These are phyloP conservation scores for Kwoniella dendrophila DNA, from an alignment of 768 basidiomycete genomes.

Conservation along the genomic window DNA sequence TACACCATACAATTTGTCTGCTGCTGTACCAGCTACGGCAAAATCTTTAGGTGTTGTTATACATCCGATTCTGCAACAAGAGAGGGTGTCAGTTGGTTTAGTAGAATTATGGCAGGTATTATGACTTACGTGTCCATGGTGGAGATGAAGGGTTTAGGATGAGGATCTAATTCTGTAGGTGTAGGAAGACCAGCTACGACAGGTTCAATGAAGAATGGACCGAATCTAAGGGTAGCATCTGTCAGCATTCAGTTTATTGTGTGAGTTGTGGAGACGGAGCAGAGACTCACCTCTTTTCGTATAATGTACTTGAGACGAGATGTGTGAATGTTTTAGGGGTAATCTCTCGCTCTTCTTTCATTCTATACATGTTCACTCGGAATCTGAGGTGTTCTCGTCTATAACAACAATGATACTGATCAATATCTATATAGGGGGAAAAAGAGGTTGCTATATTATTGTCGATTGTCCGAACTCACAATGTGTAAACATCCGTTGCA, in stretches of 20 bases:
- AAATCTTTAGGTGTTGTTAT: constrained; percentile 69
- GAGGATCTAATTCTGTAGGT: constrained; percentile 59
- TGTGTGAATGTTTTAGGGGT: constrained; percentile 95
- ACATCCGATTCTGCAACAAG: constrained; percentile 54
- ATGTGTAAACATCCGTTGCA: constrained; percentile 86
- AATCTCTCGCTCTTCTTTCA: constrained; percentile 98
- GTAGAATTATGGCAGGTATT: background rate
- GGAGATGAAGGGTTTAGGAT: constrained; percentile 87
- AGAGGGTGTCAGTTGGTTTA: background rate
- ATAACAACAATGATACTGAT: background rate
- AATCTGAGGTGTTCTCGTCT: constrained; percentile 90
- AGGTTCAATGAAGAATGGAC: constrained; percentile 94
- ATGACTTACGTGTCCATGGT: constrained; percentile 68
- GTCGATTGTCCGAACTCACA: constrained; percentile 62
- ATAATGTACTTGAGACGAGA: constrained; percentile 90
- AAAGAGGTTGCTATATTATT: background rate
- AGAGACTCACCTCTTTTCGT: constrained; percentile 74
- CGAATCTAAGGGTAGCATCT: constrained; percentile 62
- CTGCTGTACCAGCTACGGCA: constrained; percentile 91
- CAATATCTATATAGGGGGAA: background rate
- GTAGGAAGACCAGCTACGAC: constrained; percentile 81
- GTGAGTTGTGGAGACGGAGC: constrained; percentile 1
- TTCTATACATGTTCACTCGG: constrained; percentile 97
- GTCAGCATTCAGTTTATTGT: background rate
- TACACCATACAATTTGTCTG: constrained; percentile 89